Conservation (phyloP, 1,284 basidiomycete genomes). For the Trichosporon coremiiforme region DNA sequence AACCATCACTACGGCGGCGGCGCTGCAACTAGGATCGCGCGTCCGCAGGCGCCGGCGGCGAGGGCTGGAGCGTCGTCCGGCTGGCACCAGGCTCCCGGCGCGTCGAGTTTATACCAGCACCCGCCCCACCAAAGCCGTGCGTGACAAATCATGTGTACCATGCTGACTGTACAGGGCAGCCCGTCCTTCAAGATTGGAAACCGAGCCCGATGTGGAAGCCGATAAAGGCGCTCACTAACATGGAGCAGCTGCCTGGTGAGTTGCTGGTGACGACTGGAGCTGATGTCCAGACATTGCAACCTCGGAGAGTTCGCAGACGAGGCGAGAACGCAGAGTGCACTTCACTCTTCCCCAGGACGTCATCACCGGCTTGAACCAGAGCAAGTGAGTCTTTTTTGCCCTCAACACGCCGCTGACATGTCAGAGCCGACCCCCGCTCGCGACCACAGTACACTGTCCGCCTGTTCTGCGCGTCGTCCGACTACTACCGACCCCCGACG, state of each 20-base stretch:
- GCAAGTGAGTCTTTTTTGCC: conserved; percentile 35
- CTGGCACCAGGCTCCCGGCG: conserved; percentile 5
- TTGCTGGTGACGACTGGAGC: not conserved
- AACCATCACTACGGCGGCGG: conserved; percentile 16
- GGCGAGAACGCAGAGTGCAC: conserved; percentile 37
- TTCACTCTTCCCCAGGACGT: conserved; percentile 45
- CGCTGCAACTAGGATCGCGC: conserved; percentile 12
- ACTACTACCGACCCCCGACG: conserved; percentile 66
- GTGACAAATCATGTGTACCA: not conserved
- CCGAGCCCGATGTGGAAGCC: conserved; percentile 54
- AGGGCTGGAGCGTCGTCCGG: conserved; percentile 13
- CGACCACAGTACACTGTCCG: conserved; percentile 61
- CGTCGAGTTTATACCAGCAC: conserved; percentile 18
- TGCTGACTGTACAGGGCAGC: conserved; percentile 19
- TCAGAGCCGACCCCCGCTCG: conserved; percentile 37
- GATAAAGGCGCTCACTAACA: conserved; percentile 47
- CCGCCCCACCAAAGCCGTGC: not conserved
- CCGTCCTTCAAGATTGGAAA: conserved; percentile 49
- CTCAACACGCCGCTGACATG: not conserved
- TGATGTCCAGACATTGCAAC: conserved; percentile 40
- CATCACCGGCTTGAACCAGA: conserved; percentile 43
- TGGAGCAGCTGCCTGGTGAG: conserved; percentile 48
- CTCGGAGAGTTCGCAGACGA: conserved; percentile 40
- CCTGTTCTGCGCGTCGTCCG: conserved; percentile 87
- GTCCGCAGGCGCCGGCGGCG: not conserved